A percentile compares a stretch with the other conserved stretches of the same genome.
Evolutionary conservation across 2,329 filamentous ascomycete species (phyloP).

Genomic region (Exophiala bonariae): DNA sequence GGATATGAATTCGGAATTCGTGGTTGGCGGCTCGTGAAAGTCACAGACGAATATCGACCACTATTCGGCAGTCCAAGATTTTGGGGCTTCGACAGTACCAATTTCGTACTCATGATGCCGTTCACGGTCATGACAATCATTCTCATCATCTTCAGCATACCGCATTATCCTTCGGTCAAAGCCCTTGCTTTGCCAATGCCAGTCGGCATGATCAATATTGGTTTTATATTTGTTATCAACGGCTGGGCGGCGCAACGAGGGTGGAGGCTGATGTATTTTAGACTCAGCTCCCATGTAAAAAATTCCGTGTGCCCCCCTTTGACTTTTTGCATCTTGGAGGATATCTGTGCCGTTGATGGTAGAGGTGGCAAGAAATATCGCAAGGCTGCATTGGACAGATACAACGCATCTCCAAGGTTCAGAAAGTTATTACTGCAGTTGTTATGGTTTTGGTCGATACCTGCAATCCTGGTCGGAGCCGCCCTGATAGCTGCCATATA

Average conservation of each 20-base stretch:
- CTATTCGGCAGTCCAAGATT: slow-evolving; percentile 14
- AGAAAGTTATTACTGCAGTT: slow-evolving; percentile 53
- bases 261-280: slow-evolving; percentile 39
- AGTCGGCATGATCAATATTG: slow-evolving; percentile 28
- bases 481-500: slow-evolving; percentile 48
- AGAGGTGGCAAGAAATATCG: slow-evolving; percentile 56
- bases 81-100: slow-evolving; percentile 23
- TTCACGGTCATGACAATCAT: slow-evolving; percentile 24
- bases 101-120: slow-evolving; percentile 15
- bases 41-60: slow-evolving; percentile 21
- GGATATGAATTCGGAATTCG: slow-evolving; percentile 23
- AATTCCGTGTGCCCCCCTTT: slow-evolving; percentile 59
- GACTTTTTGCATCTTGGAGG: slow-evolving; percentile 65
- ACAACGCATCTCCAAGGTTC: slow-evolving; percentile 55
- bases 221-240: slow-evolving; percentile 12
- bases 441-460: slow-evolving; percentile 58
- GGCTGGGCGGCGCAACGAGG: slow-evolving; percentile 14
- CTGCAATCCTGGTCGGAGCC: slow-evolving; percentile 45
- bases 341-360: slow-evolving; percentile 66
- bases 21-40: slow-evolving; percentile 18
- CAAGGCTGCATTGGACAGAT: slow-evolving; percentile 50
- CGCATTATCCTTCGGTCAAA: slow-evolving; percentile 15
- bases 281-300: slow-evolving; percentile 63
- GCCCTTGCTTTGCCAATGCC: slow-evolving; percentile 21
- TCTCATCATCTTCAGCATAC: slow-evolving; percentile 22